Base-by-base conservation (phyloP, 2,329 filamentous ascomycete genomes). In the Alternaria incomplexa region DNA sequence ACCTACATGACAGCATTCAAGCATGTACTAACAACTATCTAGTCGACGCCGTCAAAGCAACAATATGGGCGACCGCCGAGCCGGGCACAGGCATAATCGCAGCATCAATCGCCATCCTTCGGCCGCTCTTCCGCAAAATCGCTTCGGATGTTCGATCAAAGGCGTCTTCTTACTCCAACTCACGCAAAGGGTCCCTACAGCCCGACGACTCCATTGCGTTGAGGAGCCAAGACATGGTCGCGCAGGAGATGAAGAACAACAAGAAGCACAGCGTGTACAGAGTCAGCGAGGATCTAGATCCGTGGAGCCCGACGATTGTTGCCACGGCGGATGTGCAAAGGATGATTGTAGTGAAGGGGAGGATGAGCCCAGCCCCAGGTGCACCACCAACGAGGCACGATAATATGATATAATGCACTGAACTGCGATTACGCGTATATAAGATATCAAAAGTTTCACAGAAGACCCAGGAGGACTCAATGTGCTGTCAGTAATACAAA, bases 81-180 rank as follows among this genome's bases (percentile, higher is more conserved):
- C 82, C 83, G 32, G 84, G 82, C 10, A 83, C 82, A 17, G 84
- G 84, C 17, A 84, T 86, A 64, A 79, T 83, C 8, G 83, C 85
- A 12, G 83, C 83, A 3, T 84, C 82, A 8, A 74, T 83, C 40
- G 82, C 83, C 8, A 80, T 83, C 5, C 77, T 85, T 2, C 82
- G 83, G 0, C 83, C 83, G 1, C 71, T 85, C 8, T 77, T 85
- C 47, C 75, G 75, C 45, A 67, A 73, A 22, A 63, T 77, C 23
- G 70, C 62, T 9, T 58, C 62, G 5, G 67, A 69, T 10, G 67
- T 75, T 10, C 71, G 67, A 1, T 63, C 64, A 8, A 73, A 65
- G 44, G 62, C 74, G 10, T 65, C 68, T 3, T 47, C 56, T 12
- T 58, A 62, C 52, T 58, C 45, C 5, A 52, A 62, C 8, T 58